These are phyloP conservation scores for Podila epigama DNA, from an alignment of 192 early-diverging fungal species.

Conservation along the genomic window DNA sequence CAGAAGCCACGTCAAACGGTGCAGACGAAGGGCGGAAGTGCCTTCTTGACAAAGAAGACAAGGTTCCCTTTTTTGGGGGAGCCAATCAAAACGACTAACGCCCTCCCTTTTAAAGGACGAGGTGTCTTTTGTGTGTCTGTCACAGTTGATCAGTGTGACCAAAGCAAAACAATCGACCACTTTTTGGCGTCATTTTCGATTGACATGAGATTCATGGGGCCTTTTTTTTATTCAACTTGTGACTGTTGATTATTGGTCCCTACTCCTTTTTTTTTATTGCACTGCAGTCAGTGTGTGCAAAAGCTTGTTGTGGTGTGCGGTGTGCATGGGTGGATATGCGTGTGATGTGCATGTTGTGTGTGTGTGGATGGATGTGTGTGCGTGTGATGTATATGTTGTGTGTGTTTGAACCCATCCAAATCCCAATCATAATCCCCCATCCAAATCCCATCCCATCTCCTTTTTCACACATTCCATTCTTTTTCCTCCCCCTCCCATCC, in stretches of 20 bases:
- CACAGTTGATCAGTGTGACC: not conserved
- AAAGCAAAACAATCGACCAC: too few relatives aligned
- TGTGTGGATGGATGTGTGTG: not conserved
- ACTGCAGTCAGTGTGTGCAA: not conserved
- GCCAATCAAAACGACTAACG: not conserved
- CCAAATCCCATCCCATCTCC: not conserved
- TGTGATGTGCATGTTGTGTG: too few relatives aligned
- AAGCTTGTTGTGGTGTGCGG: too few relatives aligned
- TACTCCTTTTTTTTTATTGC: too few relatives aligned
- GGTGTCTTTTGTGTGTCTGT: too few relatives aligned
- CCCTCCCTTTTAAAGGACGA: not conserved
- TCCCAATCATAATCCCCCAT: too few relatives aligned
- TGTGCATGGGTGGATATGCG: not conserved
- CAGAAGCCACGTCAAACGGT: not conserved
- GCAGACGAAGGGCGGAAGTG: not conserved
- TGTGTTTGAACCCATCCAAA: too few relatives aligned
- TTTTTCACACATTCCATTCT: not conserved
- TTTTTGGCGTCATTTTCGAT: too few relatives aligned
- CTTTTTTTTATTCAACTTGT: too few relatives aligned
- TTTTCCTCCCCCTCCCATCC: not conserved
- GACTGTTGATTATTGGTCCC: too few relatives aligned
- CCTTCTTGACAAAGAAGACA: not conserved
- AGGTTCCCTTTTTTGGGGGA: constrained; percentile 1
- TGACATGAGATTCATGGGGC: not conserved
- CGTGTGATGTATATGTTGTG: too few relatives aligned